Percentiles rank a stretch among this genome's conserved stretches.
Evolutionary conservation across 2,329 filamentous ascomycete species (phyloP).

Genomic region (Aspergillus sp.): DNA sequence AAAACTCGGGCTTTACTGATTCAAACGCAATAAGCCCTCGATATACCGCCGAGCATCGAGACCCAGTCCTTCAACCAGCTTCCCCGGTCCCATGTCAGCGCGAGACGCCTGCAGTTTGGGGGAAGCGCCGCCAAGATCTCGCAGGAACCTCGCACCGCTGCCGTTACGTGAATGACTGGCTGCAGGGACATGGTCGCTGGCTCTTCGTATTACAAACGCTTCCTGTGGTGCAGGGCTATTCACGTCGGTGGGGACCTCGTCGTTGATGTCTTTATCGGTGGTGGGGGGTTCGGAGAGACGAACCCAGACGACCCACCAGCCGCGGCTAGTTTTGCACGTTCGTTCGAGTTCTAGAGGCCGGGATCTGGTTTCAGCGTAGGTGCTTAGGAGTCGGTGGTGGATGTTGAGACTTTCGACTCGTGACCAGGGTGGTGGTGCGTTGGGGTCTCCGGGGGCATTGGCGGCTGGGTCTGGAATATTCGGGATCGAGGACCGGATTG

Average conservation of each 20-base stretch:
- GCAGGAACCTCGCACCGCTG: slow-evolving; percentile 31
- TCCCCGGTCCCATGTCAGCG: slow-evolving; percentile 30
- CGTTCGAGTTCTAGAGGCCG: slow-evolving; percentile 50
- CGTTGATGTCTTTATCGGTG: slow-evolving; percentile 4
- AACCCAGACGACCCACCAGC: slow-evolving; percentile 66
- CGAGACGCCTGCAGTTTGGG: slow-evolving; percentile 17
- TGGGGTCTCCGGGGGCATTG: slow-evolving; percentile 13
- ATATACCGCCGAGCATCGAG: slow-evolving; percentile 45
- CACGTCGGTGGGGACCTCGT: neutral
- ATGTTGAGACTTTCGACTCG: slow-evolving; percentile 59
- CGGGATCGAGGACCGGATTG: slow-evolving; percentile 58
- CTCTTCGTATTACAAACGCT: slow-evolving; percentile 43
- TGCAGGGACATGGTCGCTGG: slow-evolving; percentile 35
- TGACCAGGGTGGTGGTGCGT: slow-evolving; percentile 36
- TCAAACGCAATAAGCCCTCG: slow-evolving; percentile 41
- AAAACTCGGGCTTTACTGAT: slow-evolving; percentile 21
- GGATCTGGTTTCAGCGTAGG: slow-evolving; percentile 48
- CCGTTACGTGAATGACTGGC: slow-evolving; percentile 27
- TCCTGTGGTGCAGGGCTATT: slow-evolving; percentile 22
- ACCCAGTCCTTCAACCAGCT: slow-evolving; percentile 40
- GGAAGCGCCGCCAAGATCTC: slow-evolving; percentile 34
- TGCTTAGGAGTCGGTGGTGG: slow-evolving; percentile 56
- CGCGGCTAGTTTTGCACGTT: slow-evolving; percentile 59
- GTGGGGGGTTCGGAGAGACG: slow-evolving; percentile 35
- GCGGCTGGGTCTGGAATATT: slow-evolving; percentile 56